A percentile compares a stretch with the other conserved stretches of the same genome.
Conservation (phyloP, 805 yeast species). For the Sugiyamaella americana region DNA sequence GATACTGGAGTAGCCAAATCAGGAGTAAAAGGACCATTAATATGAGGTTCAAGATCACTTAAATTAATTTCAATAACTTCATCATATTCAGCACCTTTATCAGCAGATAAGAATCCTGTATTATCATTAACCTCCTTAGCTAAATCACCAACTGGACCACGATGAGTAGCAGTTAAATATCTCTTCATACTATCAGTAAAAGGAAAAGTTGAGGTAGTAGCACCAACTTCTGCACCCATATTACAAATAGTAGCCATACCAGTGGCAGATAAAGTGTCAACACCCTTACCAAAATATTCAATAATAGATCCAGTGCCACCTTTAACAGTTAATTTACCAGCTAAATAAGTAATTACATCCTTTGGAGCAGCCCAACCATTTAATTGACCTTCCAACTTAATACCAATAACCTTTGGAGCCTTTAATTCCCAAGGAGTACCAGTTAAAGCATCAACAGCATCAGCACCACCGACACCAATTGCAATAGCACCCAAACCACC, state of each 20-base stretch:
- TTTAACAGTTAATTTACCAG: slow-evolving; percentile 88
- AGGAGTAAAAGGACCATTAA: slow-evolving; percentile 98
- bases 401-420: slow-evolving; percentile 94
- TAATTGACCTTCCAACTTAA: slow-evolving; percentile 81
- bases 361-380: slow-evolving; percentile 96
- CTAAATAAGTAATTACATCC: slow-evolving; percentile 88
- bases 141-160: slow-evolving; percentile 75
- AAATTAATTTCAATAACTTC: slow-evolving; percentile 86
- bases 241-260: slow-evolving; percentile 99
- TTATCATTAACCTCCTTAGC: slow-evolving; percentile 56
- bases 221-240: slow-evolving; percentile 99
- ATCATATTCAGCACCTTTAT: slow-evolving; percentile 85
- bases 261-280: slow-evolving; percentile 79
- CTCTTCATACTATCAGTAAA: slow-evolving; percentile 74
- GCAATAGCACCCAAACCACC: slow-evolving; percentile 99
- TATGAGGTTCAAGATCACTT: slow-evolving; percentile 82
- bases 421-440: slow-evolving; percentile 98
- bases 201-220: slow-evolving; percentile 97
- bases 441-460: slow-evolving; percentile 96
- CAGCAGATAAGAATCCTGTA: slow-evolving; percentile 69
- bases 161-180: slow-evolving; percentile 76
- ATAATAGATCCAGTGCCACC: slow-evolving; percentile 98
- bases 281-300: slow-evolving; percentile 97
- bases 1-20: slow-evolving; percentile 93
- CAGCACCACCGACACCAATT: slow-evolving; percentile 99